phyloP scores from a whole-genome alignment of 2,329 filamentous ascomycete genomes.

The Fusarium acutatum region DNA sequence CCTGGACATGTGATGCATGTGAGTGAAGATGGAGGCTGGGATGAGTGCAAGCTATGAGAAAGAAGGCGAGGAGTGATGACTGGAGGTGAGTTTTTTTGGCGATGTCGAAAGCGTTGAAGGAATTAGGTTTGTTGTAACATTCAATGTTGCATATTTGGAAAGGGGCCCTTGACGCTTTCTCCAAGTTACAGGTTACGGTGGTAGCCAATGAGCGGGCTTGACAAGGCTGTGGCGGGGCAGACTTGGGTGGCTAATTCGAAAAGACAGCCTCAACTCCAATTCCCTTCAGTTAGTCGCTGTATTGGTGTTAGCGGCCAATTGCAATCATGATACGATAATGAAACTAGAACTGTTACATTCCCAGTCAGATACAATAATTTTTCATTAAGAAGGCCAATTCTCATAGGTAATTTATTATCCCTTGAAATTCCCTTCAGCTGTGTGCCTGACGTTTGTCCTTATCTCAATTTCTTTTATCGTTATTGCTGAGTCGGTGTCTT shows the following conservation, averaged over 20 bases:
- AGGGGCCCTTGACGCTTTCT: constrained; percentile 29
- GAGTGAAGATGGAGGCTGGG: not conserved
- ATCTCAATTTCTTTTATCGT: not conserved
- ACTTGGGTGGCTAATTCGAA: constrained; percentile 22
- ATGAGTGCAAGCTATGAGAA: constrained; percentile 1
- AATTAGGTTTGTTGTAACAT: constrained; percentile 15
- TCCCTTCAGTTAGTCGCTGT: not conserved
- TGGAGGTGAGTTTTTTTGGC: not conserved
- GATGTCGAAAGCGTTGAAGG: constrained; percentile 23
- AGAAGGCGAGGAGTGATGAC: not conserved
- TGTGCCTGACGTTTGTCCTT: not conserved
- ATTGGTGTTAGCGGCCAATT: not conserved
- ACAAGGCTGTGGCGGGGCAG: constrained; percentile 26
- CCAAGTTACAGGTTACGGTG: constrained; percentile 13
- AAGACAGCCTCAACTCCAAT: not conserved
- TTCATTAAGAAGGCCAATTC: not conserved
- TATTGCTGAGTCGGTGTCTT: constrained; percentile 1
- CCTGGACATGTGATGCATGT: not conserved
- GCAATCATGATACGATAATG: not conserved
- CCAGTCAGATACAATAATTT: not conserved
- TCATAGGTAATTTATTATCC: not conserved
- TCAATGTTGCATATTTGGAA: constrained; percentile 18
- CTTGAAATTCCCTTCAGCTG: not conserved
- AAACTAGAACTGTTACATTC: constrained; percentile 4
- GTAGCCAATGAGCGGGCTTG: constrained; percentile 24